Conservation (phyloP, 2,329 filamentous ascomycete species). For the Fusarium sp. region DNA sequence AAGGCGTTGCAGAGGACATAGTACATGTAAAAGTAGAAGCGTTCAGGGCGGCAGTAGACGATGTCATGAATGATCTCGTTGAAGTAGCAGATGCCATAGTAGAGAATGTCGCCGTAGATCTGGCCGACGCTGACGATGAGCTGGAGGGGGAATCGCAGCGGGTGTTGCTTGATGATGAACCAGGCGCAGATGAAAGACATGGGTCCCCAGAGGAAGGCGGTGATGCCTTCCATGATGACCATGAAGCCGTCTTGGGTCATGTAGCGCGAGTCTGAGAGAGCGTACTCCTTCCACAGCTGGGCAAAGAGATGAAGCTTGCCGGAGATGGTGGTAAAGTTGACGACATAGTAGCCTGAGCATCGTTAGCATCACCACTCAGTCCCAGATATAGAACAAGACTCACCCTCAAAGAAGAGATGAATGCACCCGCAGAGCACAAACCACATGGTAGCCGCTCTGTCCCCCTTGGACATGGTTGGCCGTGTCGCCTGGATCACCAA, state of each 20-base stretch:
- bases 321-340: slow-evolving; percentile 55
- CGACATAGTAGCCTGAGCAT: slow-evolving; percentile 57
- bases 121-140: slow-evolving; percentile 57
- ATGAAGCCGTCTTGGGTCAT: slow-evolving; percentile 62
- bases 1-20: slow-evolving; percentile 62
- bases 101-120: slow-evolving; percentile 62
- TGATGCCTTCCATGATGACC: slow-evolving; percentile 65
- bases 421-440: slow-evolving; percentile 74
- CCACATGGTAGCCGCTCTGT: slow-evolving; percentile 74
- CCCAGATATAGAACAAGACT: too few relatives aligned
- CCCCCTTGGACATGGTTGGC: slow-evolving; percentile 60
- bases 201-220: slow-evolving; percentile 63
- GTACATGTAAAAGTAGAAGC: slow-evolving; percentile 62
- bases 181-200: slow-evolving; percentile 59
- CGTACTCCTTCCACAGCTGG: slow-evolving; percentile 67
- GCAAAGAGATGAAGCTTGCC: slow-evolving; percentile 55
- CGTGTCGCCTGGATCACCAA: slow-evolving; percentile 61
- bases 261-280: slow-evolving; percentile 65
- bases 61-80: slow-evolving; percentile 52
- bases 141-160: slow-evolving; percentile 60
- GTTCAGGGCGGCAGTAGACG: slow-evolving; percentile 60
- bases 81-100: slow-evolving; percentile 59
- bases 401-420: slow-evolving; percentile 56
- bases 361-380: not conserved
- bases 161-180: slow-evolving; percentile 55